Evolutionary conservation across 2,329 filamentous ascomycete species (phyloP).

Genomic region (Colletotrichum limetticola): DNA sequence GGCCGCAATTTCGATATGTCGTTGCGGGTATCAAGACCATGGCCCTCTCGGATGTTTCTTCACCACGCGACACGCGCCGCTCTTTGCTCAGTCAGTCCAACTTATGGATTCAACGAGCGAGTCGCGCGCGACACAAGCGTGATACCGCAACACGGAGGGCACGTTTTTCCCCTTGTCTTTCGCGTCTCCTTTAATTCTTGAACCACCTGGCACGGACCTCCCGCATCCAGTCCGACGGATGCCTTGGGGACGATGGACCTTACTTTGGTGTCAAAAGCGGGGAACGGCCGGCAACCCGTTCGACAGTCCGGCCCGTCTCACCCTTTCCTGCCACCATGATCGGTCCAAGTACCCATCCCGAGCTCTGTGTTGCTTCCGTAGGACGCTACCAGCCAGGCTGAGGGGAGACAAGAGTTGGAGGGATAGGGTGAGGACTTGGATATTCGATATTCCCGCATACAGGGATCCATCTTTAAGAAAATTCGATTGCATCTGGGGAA

Average conservation of each 20-base stretch:
- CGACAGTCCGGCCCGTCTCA: slow-evolving; percentile 15
- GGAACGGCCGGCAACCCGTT: slow-evolving; percentile 25
- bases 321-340: slow-evolving; percentile 18
- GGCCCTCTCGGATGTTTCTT: background rate
- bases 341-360: slow-evolving; percentile 14
- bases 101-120: background rate
- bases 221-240: slow-evolving; percentile 19
- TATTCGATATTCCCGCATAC: background rate
- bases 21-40: background rate
- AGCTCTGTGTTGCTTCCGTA: background rate
- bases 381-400: background rate
- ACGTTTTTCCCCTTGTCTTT: background rate
- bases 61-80: background rate
- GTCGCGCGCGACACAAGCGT: background rate
- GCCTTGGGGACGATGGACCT: background rate
- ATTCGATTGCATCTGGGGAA: background rate
- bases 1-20: background rate
- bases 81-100: background rate
- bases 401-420: no score
- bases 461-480: background rate
- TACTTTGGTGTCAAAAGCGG: slow-evolving; percentile 19
- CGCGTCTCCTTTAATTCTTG: background rate
- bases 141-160: background rate
- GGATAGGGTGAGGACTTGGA: background rate
- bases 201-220: slow-evolving; percentile 18